Base-by-base conservation (phyloP, 208 protist genomes). In the Leishmania major region DNA sequence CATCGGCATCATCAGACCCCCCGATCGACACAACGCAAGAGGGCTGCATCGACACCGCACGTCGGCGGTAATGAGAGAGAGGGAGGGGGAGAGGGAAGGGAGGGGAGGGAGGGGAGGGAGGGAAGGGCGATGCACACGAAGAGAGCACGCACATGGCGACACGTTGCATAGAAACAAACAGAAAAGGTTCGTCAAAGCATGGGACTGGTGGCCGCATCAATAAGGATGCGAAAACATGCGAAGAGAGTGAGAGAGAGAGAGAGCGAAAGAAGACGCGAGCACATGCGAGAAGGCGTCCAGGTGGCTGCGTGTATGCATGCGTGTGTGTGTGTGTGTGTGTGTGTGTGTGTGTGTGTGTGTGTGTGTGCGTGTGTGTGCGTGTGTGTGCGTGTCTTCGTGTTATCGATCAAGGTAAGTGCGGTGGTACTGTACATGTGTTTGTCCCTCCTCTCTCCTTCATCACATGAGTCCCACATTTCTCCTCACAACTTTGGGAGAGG, bases 311-410 rank as follows among this genome's bases (percentile, higher is more conserved):
- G 22, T 51, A 79, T 45, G 28, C 49, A 71, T 71, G 40, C 31
- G 77, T 19, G 77, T 43, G 43, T 7, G 25, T 49, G 47, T 78
- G 22, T n/a, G 37, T 37, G 25, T 64, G 47, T 78, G 22, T 47
- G 37, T 60, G 78, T 3, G 43, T 71, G 78, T 81, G 25, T 64
- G 47, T 78, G 22, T 49, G 40, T 60, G 78, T 4, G 43, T 49
- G 78, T 71, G 78, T 81, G n/a, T 55, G 28, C 76, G 53, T 64
- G 47, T 78, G 77, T 43, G 77, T 40, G 40, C 45, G 25, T 64
- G 47, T 77, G 19, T 47, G 37, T 59, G 78, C 40, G 40, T 71
- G 78, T 81, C 47, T 55, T 45, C 76, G 53, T 64, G 47, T 78
- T 78, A 40, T 81, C 13, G 45, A 47, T 47, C 15, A 35, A 28